Conservation (phyloP, 2,329 filamentous ascomycete species). For the Colletotrichum coccodes region DNA sequence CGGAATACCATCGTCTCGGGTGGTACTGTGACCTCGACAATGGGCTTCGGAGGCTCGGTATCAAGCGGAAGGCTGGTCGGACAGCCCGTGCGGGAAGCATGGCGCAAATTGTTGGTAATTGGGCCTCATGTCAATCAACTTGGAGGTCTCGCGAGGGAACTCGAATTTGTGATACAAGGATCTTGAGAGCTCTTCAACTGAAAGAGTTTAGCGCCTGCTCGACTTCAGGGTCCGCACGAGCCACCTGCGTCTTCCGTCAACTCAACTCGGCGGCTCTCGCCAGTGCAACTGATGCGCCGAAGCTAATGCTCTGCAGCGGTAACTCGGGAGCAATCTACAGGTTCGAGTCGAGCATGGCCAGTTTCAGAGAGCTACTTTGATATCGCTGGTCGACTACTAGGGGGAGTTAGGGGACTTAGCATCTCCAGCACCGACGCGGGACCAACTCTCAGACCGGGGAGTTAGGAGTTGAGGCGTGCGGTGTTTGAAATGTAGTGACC, state of each 20-base stretch:
- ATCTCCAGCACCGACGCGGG: too few relatives aligned
- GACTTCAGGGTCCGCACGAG: not conserved
- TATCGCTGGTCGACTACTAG: not conserved
- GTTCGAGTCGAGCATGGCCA: not conserved
- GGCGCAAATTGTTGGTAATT: slow-evolving; percentile 28
- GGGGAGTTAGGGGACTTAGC: not conserved
- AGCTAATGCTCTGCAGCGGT: not conserved
- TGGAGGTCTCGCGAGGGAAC: not conserved
- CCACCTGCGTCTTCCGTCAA: not conserved
- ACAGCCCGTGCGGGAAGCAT: slow-evolving; percentile 40
- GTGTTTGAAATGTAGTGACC: not conserved
- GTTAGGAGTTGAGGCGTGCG: not conserved
- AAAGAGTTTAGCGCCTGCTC: slow-evolving; percentile 6
- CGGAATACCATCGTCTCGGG: slow-evolving; percentile 22
- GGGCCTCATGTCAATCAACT: slow-evolving; percentile 18
- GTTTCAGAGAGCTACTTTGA: too few relatives aligned
- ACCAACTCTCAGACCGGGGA: not conserved
- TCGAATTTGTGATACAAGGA: slow-evolving; percentile 21
- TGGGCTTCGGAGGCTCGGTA: slow-evolving; percentile 3
- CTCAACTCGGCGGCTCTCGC: not conserved
- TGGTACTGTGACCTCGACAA: not conserved
- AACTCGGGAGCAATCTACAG: not conserved
- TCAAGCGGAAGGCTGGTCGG: slow-evolving; percentile 30
- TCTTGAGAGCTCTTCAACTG: slow-evolving; percentile 17
- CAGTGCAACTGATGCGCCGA: not conserved